These are phyloP conservation scores for Zasmidium cellare DNA, from an alignment of 2,329 filamentous ascomycete genomes.

Conservation along the genomic window DNA sequence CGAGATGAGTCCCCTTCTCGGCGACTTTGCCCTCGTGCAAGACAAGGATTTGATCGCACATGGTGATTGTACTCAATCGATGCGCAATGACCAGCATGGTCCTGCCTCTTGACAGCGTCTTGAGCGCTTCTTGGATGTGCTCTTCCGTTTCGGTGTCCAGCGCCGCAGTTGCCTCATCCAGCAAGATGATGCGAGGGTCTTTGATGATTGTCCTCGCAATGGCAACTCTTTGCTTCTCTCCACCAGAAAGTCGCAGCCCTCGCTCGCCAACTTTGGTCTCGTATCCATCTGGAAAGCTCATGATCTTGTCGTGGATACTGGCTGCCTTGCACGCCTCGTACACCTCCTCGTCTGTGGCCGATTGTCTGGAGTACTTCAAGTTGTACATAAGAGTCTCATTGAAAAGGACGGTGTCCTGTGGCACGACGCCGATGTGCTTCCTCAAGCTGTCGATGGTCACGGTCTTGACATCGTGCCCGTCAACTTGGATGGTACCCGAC, in stretches of 20 bases:
- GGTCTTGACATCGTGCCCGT: conserved; percentile 74
- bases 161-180: conserved; percentile 91
- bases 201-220: conserved; percentile 93
- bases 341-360: conserved; percentile 77
- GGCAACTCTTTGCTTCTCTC: conserved; percentile 90
- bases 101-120: conserved; percentile 76
- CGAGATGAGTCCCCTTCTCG: conserved; percentile 53
- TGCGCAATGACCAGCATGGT: conserved; percentile 95
- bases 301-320: conserved; percentile 89
- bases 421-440: conserved; percentile 89
- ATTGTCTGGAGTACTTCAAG: conserved; percentile 81
- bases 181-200: conserved; percentile 84
- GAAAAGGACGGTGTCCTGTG: conserved; percentile 93
- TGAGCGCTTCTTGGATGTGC: conserved; percentile 85
- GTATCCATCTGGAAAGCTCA: conserved; percentile 85
- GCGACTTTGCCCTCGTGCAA: conserved; percentile 54
- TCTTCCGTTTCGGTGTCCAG: conserved; percentile 91
- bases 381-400: conserved; percentile 97
- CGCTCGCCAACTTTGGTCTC: conserved; percentile 88
- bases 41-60: conserved; percentile 58
- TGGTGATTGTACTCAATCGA: conserved; percentile 57
- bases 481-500: conserved; percentile 77
- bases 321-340: conserved; percentile 80
- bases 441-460: conserved; percentile 93
- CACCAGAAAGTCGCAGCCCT: conserved; percentile 81